Conservation (phyloP, 768 basidiomycete genomes). For the Serpula lacrymans region DNA sequence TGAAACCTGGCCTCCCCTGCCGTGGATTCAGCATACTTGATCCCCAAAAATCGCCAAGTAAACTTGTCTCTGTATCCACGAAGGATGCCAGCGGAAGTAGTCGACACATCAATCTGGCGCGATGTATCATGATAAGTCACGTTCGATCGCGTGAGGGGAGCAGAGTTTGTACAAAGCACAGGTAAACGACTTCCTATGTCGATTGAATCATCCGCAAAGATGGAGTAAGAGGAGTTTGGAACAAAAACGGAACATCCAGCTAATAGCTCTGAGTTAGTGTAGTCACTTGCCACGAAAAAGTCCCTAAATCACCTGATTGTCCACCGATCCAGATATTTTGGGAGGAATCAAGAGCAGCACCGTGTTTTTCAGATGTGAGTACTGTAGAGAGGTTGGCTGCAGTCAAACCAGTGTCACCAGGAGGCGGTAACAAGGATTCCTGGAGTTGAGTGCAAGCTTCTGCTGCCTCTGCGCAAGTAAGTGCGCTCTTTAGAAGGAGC, state of each 20-base stretch:
- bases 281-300: too few relatives aligned
- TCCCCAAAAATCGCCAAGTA: constrained; percentile 12
- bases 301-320: too few relatives aligned
- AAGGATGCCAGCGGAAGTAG: constrained; percentile 14
- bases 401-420: constrained; percentile 5
- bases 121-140: constrained; percentile 13
- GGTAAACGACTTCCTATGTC: constrained; percentile 7
- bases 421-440: constrained; percentile 6
- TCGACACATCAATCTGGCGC: constrained; percentile 11
- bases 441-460: constrained; percentile 4
- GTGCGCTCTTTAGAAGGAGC: constrained; percentile 5
- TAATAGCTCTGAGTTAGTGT: too few relatives aligned
- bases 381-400: constrained; percentile 1
- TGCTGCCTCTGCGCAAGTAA: constrained; percentile 8
- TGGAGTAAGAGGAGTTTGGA: too few relatives aligned
- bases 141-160: constrained; percentile 16
- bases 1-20: constrained; percentile 10
- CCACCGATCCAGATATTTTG: constrained; percentile 8
- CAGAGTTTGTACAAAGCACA: constrained; percentile 18
- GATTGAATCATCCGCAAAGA: too few relatives aligned
- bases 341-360: constrained; percentile 4
- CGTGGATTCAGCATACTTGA: constrained; percentile 12
- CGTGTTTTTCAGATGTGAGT: constrained; percentile 4
- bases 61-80: constrained; percentile 18
- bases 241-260: too few relatives aligned